Evolutionary conservation across 768 basidiomycete species (phyloP), one percentile per base, ranked within the genome.

Genomic region (Xerocomellus chrysenteron): DNA sequence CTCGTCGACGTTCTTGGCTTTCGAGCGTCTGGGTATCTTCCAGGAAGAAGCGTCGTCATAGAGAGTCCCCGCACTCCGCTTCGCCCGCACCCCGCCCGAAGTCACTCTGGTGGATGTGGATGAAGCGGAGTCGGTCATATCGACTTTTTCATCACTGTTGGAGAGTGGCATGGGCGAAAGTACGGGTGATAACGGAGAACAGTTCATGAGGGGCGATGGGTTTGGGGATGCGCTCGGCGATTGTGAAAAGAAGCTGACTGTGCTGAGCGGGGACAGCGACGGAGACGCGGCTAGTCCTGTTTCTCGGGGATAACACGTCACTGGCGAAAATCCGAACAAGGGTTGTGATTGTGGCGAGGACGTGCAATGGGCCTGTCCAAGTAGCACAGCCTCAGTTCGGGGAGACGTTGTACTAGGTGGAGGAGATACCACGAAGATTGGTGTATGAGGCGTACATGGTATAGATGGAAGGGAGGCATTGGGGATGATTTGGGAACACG

Each of bases 1-100:
- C 1, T 69, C 67, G 17, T 68, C 67, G 36, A 36, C 13, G 9
- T 59, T 54, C 37, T 49, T 65, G 19, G 33, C 35, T 26, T 51
- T 68, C 16, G 51, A 48, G 24, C 60, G 62, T 51, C 47, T 63
- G 0, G 47, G 24, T 3, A 47, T 55, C 37, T 57, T 57, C 50
- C 4, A 24, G 4, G 40, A n/a, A 1, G 43, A 51, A 16, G 21
- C 17, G 2, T 58, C 60, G 17, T 61, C 59, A 9, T 47, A 42
- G 4, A 48, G 43, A 30, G 26, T 21, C 11, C 39, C 52, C 28
- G 40, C 30, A 4, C 37, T 50, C 16, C 65, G 67, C 47, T 69
- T 68, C 19, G 47, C 47, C 30, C 46, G 40, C 24, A 43, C 33
- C 17, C 30, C 55, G 36, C 2, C 36, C 10, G 32, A 43, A 16